These are phyloP conservation scores for Bathelium albidoporum DNA, from an alignment of 495 filamentous ascomycete genomes.

Conservation along the genomic window DNA sequence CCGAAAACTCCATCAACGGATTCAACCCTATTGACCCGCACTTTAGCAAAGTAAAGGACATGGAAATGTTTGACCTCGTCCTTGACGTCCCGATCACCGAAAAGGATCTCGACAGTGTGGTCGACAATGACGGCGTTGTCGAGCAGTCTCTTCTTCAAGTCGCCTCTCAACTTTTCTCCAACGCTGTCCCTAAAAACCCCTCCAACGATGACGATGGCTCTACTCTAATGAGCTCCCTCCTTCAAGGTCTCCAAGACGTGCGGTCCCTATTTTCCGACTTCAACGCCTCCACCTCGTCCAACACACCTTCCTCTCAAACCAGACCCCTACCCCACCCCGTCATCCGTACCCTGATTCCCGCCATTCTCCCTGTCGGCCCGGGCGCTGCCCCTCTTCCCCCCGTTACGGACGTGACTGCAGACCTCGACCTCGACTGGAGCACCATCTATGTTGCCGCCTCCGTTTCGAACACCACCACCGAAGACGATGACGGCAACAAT, in stretches of 20 bases:
- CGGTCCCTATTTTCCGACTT: conserved; percentile 41
- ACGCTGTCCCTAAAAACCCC: background rate
- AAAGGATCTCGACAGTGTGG: background rate
- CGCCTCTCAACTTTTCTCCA: background rate
- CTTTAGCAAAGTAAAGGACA: conserved; percentile 69
- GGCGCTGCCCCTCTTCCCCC: conserved; percentile 70
- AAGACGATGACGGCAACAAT: no score
- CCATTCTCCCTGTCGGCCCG: conserved; percentile 59
- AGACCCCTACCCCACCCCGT: conserved; percentile 15
- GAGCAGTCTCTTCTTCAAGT: background rate
- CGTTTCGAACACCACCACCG: no score
- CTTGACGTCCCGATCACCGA: conserved; percentile 18
- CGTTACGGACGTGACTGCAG: conserved; percentile 40
- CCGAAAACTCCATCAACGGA: conserved; percentile 62
- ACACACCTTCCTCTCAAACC: conserved; percentile 18
- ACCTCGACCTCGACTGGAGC: conserved; percentile 6
- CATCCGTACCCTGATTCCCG: conserved; percentile 44
- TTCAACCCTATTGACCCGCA: conserved; percentile 66
- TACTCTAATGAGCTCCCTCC: conserved; percentile 8
- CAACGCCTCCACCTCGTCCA: conserved; percentile 34
- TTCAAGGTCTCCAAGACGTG: background rate
- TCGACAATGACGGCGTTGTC: background rate
- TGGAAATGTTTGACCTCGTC: conserved; percentile 59
- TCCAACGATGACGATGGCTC: conserved; percentile 16
- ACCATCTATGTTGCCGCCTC: conserved; percentile 30